Evolutionary conservation across 768 basidiomycete genomes (phyloP), one percentile per base, ranked within the genome.

Genomic region (Tephrocybe sp.): DNA sequence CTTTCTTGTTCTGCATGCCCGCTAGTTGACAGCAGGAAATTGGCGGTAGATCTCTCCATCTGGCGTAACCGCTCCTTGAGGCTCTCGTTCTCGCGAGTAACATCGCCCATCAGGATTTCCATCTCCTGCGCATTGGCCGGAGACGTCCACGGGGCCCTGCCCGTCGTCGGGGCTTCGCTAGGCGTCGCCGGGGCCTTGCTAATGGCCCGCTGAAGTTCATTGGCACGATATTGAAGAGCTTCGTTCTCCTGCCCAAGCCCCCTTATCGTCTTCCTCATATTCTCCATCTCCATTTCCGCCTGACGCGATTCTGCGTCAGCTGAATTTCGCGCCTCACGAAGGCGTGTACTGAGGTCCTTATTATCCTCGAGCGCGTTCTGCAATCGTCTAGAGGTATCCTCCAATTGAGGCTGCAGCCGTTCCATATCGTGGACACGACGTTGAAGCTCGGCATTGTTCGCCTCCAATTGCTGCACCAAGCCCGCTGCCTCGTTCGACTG

Each of bases 81-180:
- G 2, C 30, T 45, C 45, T 75, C 69, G 44, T 75, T 75, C 59
- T 75, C 72, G 44, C 62, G 61, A 9, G 73, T 73, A 18, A 71
- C 64, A 44, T 73, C 70, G 16, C 57, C 55, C 52, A 75, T 61
- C 27, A 73, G 50, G 13, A 75, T 62, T 44, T 64, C 64, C 52
- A 72, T 45, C 48, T 73, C 69, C 21, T 64, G 59, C 33, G 62
- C 60, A 47, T 64, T 69, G 1, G 63, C 56, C 25, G 55, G 45
- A 21, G 55, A 58, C 16, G 48, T 40, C 21, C 55, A 44, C 15
- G 49, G 41, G 12, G 65, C 49, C 56, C 60, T 41, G n/a, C 59
- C n/a, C n/a, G n/a, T n/a, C n/a, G n/a, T n/a, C n/a, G n/a, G n/a
- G n/a, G n/a, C n/a, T n/a, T n/a, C n/a, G n/a, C n/a, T n/a, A n/a